A percentile compares a stretch with the other conserved stretches of the same genome.
phyloP scores from a whole-genome alignment of 2,329 filamentous ascomycete species.

The Akanthomyces dipterigenus region DNA sequence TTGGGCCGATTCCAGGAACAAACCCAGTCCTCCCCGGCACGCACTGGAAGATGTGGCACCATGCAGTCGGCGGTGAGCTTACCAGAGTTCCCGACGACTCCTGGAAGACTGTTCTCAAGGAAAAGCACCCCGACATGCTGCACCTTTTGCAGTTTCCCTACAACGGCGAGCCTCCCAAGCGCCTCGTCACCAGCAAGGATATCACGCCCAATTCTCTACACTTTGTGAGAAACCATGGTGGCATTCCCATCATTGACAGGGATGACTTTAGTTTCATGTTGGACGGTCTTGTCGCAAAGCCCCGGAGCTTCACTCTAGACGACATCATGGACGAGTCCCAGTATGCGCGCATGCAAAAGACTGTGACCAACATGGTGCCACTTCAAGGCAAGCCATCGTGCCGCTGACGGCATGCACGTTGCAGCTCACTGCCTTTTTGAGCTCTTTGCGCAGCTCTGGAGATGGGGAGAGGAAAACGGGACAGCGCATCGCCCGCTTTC shows the following conservation, averaged over 20 bases:
- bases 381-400: too few species aligned
- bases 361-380: conserved; percentile 41
- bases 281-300: conserved; percentile 54
- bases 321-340: conserved; percentile 53
- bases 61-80: conserved; percentile 36
- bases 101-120: conserved; percentile 47
- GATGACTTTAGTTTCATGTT: conserved; percentile 47
- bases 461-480: too few species aligned
- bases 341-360: conserved; percentile 54
- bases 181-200: conserved; percentile 39
- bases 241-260: conserved; percentile 58
- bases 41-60: conserved; percentile 53
- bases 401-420: too few species aligned
- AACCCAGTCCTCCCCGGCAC: conserved; percentile 52
- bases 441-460: too few species aligned
- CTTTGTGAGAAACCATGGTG: conserved; percentile 67
- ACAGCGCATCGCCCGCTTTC: too few species aligned
- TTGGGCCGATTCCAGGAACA: conserved; percentile 46
- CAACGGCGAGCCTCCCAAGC: conserved; percentile 56
- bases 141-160: conserved; percentile 58
- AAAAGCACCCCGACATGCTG: conserved; percentile 55
- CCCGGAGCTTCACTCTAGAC: conserved; percentile 47
- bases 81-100: conserved; percentile 47
- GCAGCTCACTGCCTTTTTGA: too few species aligned
- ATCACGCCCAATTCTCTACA: conserved; percentile 53